A percentile compares a stretch with the other conserved stretches of the same genome.
phyloP scores from a whole-genome alignment of 352 stramenopile genomes.

The Phytophthora meadii region DNA sequence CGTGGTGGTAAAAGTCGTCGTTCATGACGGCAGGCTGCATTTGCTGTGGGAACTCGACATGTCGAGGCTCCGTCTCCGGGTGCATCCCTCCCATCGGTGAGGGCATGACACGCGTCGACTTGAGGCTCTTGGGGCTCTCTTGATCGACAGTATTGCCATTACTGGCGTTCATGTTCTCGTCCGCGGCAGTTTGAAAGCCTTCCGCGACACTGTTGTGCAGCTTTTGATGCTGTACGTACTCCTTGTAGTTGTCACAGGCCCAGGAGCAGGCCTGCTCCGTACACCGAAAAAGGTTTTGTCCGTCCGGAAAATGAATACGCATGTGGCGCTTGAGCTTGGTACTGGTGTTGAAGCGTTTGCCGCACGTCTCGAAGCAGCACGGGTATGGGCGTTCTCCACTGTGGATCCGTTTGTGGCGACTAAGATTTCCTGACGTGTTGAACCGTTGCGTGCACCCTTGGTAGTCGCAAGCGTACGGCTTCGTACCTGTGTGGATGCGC shows the following conservation, averaged over 20 bases:
- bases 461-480: slow-evolving; percentile 84
- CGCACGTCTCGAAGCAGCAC: slow-evolving; percentile 78
- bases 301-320: slow-evolving; percentile 87
- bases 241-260: slow-evolving; percentile 87
- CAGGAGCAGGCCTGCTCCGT: slow-evolving; percentile 60
- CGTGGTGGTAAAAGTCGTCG: slow-evolving; percentile 45
- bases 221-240: slow-evolving; percentile 80
- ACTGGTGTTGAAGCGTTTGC: slow-evolving; percentile 89
- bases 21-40: slow-evolving; percentile 9
- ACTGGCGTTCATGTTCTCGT: slow-evolving; percentile 30
- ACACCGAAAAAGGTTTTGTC: slow-evolving; percentile 79
- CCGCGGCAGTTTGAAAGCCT: slow-evolving; percentile 20
- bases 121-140: slow-evolving; percentile 14
- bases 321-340: slow-evolving; percentile 91
- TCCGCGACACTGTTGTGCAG: slow-evolving; percentile 60
- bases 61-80: slow-evolving; percentile 2
- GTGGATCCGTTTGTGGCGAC: slow-evolving; percentile 89
- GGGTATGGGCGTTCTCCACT: slow-evolving; percentile 84
- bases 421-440: slow-evolving; percentile 89
- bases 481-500: slow-evolving; percentile 87
- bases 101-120: slow-evolving; percentile 12
- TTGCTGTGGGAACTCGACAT: slow-evolving; percentile 23
- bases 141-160: slow-evolving; percentile 18
- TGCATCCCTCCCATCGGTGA: slow-evolving; percentile 22
- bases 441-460: slow-evolving; percentile 80